A percentile compares a stretch with the other conserved stretches of the same genome.
phyloP scores from a whole-genome alignment of 768 basidiomycete genomes.

The Amanita thiersii region DNA sequence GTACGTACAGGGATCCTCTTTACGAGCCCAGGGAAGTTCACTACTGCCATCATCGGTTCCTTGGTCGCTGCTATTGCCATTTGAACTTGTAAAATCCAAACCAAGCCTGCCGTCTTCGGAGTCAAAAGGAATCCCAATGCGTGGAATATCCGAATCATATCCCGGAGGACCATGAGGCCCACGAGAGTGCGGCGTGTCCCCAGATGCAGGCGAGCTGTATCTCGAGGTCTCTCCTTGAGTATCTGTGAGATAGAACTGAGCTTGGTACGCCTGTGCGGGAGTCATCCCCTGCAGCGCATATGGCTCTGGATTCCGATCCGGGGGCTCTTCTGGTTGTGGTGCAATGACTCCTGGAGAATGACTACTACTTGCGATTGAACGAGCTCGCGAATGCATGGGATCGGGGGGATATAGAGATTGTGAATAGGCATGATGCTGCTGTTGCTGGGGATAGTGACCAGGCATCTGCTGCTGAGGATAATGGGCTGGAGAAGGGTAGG shows the following conservation, averaged over 20 bases:
- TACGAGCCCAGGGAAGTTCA: conserved; percentile 52
- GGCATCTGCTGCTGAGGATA: conserved; percentile 18
- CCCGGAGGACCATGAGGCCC: conserved; percentile 17
- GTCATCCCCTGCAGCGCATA: conserved; percentile 47
- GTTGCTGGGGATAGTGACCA: conserved; percentile 13
- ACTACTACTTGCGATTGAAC: conserved; percentile 40
- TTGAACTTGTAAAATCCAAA: conserved; percentile 40
- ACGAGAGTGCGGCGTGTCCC: conserved; percentile 17
- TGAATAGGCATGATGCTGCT: conserved; percentile 18
- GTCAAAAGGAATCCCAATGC: conserved; percentile 36
- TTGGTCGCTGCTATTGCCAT: conserved; percentile 27
- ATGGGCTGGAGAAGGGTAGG: conserved; percentile 27
- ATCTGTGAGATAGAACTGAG: conserved; percentile 53
- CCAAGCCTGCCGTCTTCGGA: conserved; percentile 50
- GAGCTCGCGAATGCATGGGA: conserved; percentile 33
- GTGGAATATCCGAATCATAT: conserved; percentile 22
- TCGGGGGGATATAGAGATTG: conserved; percentile 22
- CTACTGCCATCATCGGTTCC: conserved; percentile 41
- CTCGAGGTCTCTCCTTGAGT: conserved; percentile 17
- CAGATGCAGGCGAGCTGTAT: conserved; percentile 17
- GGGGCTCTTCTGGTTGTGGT: conserved; percentile 40
- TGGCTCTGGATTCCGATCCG: conserved; percentile 37
- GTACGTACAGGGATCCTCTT: conserved; percentile 36
- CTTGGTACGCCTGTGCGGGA: conserved; percentile 76
- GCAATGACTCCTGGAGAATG: conserved; percentile 34